Conservation (phyloP, 441 rosid genomes). For the Populus hybrid region DNA sequence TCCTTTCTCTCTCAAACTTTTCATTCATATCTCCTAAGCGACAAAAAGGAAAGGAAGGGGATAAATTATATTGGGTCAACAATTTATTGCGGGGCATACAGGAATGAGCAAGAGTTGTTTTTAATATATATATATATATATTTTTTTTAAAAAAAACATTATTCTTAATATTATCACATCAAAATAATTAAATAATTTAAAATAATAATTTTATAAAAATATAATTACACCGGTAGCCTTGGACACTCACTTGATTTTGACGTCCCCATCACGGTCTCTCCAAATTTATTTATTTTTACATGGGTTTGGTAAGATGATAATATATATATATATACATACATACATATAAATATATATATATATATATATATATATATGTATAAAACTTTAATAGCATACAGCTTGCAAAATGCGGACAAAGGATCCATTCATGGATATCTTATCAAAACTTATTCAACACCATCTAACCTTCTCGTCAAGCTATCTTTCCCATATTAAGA, state of each 20-base stretch:
- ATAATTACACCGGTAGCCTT: too few relatives aligned
- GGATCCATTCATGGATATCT: not conserved
- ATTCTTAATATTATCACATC: too few relatives aligned
- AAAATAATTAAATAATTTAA: too few relatives aligned
- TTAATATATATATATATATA: too few relatives aligned
- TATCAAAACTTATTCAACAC: not conserved
- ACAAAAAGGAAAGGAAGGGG: slow-evolving; percentile 29
- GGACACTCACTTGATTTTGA: slow-evolving; percentile 16
- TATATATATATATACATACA: too few relatives aligned
- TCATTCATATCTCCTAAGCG: slow-evolving; percentile 15
- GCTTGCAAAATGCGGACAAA: not conserved
- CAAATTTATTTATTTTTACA: not conserved
- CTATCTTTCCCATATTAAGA: slow-evolving; percentile 14
- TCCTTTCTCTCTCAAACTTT: not conserved
- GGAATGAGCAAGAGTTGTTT: too few relatives aligned
- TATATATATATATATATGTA: too few relatives aligned
- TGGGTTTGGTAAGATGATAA: slow-evolving; percentile 4
- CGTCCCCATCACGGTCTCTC: slow-evolving; percentile 43
- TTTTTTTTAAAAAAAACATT: too few relatives aligned
- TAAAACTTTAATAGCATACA: not conserved
- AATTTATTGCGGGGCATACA: slow-evolving; percentile 24
- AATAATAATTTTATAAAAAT: too few relatives aligned
- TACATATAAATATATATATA: too few relatives aligned
- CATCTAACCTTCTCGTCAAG: slow-evolving; percentile 18
- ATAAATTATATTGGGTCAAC: slow-evolving; percentile 41